phyloP scores from a whole-genome alignment of 805 yeast species.

The Vanderwaltozyma yarrowii region DNA sequence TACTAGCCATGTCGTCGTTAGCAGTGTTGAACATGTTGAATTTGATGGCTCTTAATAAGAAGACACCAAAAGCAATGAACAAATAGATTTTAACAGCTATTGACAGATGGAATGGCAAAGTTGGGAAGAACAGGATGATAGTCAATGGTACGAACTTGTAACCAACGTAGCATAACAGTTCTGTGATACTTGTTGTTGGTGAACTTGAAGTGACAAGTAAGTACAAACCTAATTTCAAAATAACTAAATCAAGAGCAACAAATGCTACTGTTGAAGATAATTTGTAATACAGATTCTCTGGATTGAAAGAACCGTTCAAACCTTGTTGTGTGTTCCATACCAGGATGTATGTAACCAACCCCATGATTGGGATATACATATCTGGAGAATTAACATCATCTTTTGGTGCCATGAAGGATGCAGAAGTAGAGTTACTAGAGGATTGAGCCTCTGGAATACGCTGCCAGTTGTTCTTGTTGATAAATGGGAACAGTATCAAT shows the following conservation, averaged over 20 bases:
- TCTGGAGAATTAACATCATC: slow-evolving; percentile 94
- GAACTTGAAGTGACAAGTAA: slow-evolving; percentile 36
- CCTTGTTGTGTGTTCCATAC: slow-evolving; percentile 82
- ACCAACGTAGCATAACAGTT: slow-evolving; percentile 80
- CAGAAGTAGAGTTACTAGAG: slow-evolving; percentile 6
- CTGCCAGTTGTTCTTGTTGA: slow-evolving; percentile 70
- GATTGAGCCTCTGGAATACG: slow-evolving; percentile 32
- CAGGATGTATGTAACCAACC: slow-evolving; percentile 76
- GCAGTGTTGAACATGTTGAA: slow-evolving; percentile 37
- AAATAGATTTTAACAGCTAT: slow-evolving; percentile 41
- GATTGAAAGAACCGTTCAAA: slow-evolving; percentile 80
- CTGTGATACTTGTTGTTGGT: slow-evolving; percentile 49
- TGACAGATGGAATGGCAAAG: slow-evolving; percentile 31
- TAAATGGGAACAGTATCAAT: slow-evolving; percentile 76
- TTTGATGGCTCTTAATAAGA: slow-evolving; percentile 48
- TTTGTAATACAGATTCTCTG: slow-evolving; percentile 79
- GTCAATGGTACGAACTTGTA: slow-evolving; percentile 85
- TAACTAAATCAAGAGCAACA: slow-evolving; percentile 60
- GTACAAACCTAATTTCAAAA: slow-evolving; percentile 76
- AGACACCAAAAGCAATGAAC: slow-evolving; percentile 49
- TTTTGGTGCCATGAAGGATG: slow-evolving; percentile 47
- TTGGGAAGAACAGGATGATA: slow-evolving; percentile 43
- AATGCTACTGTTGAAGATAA: slow-evolving; percentile 82
- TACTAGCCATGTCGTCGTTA: slow-evolving; percentile 36
- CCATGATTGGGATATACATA: slow-evolving; percentile 90